phyloP scores from a whole-genome alignment of 1,284 basidiomycete genomes.

The Erythrobasidium hasegawianum region DNA sequence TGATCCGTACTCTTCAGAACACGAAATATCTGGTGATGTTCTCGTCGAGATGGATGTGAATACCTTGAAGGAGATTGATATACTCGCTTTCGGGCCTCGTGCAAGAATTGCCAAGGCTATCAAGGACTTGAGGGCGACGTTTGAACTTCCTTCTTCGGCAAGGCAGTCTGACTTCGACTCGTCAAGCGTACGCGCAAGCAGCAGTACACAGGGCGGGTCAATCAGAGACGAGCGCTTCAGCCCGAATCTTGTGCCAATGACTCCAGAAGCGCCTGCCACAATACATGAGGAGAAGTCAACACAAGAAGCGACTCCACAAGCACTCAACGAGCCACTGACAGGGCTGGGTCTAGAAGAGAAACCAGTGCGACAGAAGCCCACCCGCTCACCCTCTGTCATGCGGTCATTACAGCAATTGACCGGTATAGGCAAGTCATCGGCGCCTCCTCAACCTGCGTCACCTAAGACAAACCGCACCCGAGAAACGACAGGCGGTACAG shows the following conservation, averaged over 20 bases:
- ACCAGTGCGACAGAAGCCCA: not conserved
- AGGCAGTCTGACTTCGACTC: conserved; percentile 49
- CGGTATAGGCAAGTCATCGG: not conserved
- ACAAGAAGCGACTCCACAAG: not conserved
- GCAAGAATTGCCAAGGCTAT: conserved; percentile 93
- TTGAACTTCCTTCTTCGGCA: conserved; percentile 2
- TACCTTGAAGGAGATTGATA: conserved; percentile 93
- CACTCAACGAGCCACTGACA: not conserved
- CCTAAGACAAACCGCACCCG: not conserved
- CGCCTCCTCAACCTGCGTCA: not conserved
- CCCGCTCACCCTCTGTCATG: not conserved
- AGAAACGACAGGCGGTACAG: conserved; percentile 6
- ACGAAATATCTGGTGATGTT: conserved; percentile 97
- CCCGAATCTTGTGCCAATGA: not conserved
- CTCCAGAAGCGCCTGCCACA: not conserved
- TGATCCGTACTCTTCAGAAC: conserved; percentile 58
- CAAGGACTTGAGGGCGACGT: conserved; percentile 60
- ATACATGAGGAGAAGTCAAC: not conserved
- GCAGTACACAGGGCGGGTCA: not conserved
- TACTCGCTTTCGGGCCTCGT: conserved; percentile 89
- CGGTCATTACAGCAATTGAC: not conserved
- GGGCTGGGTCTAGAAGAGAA: not conserved
- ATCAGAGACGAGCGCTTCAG: not conserved
- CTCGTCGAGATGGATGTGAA: conserved; percentile 88
- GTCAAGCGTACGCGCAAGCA: conserved; percentile 34